Evolutionary conservation across 441 rosid species (phyloP).

Genomic region (Pelargonium myrrhifolium): DNA sequence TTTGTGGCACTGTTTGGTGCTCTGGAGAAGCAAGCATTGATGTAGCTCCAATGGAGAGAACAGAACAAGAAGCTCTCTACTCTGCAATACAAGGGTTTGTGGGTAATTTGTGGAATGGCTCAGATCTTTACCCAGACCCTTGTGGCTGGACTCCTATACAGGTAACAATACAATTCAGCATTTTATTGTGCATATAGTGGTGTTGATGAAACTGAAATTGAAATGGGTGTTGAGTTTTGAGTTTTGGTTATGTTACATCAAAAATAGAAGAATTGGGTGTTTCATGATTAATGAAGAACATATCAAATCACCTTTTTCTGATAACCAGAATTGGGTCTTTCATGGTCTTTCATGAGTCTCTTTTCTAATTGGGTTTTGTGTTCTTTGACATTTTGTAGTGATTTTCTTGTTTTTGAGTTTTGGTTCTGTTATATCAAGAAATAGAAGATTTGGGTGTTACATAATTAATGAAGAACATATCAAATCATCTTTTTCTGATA

Average conservation of each 20-base stretch:
- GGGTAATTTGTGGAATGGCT: conserved; percentile 83
- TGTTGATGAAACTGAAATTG: background rate
- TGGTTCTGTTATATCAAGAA: no score
- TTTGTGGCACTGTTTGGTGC: conserved; percentile 31
- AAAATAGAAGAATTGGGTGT: background rate
- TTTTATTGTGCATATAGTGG: background rate
- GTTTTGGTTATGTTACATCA: no score
- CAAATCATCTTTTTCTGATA: no score
- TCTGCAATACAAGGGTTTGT: conserved; percentile 76
- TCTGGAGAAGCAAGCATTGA: conserved; percentile 35
- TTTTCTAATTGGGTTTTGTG: no score
- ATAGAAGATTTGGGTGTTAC: no score
- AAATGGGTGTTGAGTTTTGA: background rate
- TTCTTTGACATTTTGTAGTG: no score
- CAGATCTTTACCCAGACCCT: conserved; percentile 88
- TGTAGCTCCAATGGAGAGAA: conserved; percentile 66
- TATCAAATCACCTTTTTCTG: background rate
- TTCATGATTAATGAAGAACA: background rate
- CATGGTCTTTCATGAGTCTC: no score
- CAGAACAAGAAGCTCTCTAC: conserved; percentile 63
- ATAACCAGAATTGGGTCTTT: no score
- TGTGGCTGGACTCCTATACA: conserved; percentile 99
- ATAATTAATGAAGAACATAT: background rate
- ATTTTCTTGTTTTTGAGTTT: no score
- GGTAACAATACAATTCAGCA: conserved; percentile 26